A percentile compares a stretch with the other conserved stretches of the same genome.
phyloP scores from a whole-genome alignment of 1,284 basidiomycete genomes.

The Trametes polyzona region DNA sequence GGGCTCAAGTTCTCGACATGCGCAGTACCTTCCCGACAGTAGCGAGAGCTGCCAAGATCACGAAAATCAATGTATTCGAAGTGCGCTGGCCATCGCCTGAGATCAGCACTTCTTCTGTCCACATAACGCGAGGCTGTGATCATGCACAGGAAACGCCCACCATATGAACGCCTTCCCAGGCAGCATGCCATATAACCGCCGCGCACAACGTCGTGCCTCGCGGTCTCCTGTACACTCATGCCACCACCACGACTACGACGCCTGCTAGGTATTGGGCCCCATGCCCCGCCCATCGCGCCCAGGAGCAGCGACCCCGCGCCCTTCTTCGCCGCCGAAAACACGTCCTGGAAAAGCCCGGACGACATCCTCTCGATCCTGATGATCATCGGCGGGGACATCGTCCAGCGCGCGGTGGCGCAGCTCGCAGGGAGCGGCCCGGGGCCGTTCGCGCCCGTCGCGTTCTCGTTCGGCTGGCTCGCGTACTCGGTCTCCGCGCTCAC shows the following conservation, averaged over 20 bases:
- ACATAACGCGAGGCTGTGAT: no score
- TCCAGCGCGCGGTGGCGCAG: constrained; percentile 38
- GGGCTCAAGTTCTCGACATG: no score
- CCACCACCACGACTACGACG: constrained; percentile 15
- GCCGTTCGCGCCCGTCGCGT: constrained; percentile 38
- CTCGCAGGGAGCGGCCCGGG: constrained; percentile 30
- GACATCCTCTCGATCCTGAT: constrained; percentile 37
- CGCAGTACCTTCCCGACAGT: no score
- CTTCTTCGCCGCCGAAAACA: constrained; percentile 23
- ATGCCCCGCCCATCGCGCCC: not conserved
- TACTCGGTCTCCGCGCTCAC: constrained; percentile 38
- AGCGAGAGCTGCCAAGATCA: no score
- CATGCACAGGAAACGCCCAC: not conserved
- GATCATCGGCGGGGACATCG: constrained; percentile 42
- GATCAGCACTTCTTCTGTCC: no score
- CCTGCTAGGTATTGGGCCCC: not conserved
- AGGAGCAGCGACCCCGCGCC: not conserved
- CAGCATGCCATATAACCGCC: not conserved
- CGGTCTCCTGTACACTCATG: not conserved
- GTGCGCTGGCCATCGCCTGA: not conserved
- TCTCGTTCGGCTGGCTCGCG: constrained; percentile 44
- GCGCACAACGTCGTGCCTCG: no score
- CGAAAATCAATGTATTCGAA: no score
- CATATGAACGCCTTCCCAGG: not conserved
- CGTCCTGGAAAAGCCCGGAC: constrained; percentile 36